A percentile compares a stretch with the other conserved stretches of the same genome.
Evolutionary conservation across 495 filamentous ascomycete genomes (phyloP).

Genomic region (Penicillium manginii): DNA sequence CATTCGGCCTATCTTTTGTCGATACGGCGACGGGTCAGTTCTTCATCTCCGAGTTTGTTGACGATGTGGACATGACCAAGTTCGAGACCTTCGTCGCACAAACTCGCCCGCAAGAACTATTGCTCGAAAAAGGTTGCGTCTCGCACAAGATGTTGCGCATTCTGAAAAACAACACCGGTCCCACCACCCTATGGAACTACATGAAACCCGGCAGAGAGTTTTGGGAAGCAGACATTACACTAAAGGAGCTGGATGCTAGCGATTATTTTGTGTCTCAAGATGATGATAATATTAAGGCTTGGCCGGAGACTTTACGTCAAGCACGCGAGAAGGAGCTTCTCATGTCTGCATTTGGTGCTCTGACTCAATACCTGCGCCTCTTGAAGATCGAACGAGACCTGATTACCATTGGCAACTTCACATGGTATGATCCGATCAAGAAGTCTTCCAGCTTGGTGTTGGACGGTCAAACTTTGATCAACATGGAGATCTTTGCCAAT

Average conservation of each 20-base stretch:
- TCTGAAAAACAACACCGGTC: conserved; percentile 91
- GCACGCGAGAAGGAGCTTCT: conserved; percentile 78
- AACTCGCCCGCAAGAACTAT: conserved; percentile 82
- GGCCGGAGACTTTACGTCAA: conserved; percentile 77
- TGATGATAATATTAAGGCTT: conserved; percentile 66
- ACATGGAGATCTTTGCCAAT: conserved; percentile 96
- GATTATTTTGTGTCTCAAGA: conserved; percentile 76
- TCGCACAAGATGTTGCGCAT: conserved; percentile 89
- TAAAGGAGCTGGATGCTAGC: conserved; percentile 79
- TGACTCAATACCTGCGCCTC: conserved; percentile 83
- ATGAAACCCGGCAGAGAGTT: conserved; percentile 89
- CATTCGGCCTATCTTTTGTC: conserved; percentile 91
- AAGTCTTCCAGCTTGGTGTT: conserved; percentile 91
- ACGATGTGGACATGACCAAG: conserved; percentile 93
- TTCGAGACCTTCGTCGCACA: conserved; percentile 98
- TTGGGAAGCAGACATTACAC: conserved; percentile 80
- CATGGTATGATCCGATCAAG: conserved; percentile 90
- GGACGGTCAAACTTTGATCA: conserved; percentile 95
- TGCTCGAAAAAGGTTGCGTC: conserved; percentile 86
- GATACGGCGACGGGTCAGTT: conserved; percentile 97
- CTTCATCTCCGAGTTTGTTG: conserved; percentile 85
- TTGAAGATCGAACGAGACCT: conserved; percentile 89
- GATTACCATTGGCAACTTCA: conserved; percentile 88
- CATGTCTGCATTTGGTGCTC: conserved; percentile 91
- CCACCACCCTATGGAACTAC: conserved; percentile 94